Evolutionary conservation across 495 filamentous ascomycete species (phyloP), one percentile per base, ranked within the genome.

Genomic region (Pyronema domesticum): DNA sequence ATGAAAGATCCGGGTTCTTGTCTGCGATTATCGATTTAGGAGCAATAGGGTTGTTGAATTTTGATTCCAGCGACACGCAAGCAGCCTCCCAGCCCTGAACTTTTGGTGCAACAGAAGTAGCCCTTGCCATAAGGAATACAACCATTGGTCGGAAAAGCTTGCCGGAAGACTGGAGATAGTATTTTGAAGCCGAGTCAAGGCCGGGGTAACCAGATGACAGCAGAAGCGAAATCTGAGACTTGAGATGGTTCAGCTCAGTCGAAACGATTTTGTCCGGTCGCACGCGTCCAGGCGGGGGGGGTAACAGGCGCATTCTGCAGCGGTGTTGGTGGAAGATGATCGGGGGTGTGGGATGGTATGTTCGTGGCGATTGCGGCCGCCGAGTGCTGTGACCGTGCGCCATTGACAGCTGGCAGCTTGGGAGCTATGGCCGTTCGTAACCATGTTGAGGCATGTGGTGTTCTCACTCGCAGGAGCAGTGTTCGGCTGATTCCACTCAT

Each of bases 111-210:
- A 83, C 70, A 14, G 85, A 80, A 1, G 88, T 95, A 0, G 91
- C 91, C 62, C 86, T 79, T 39, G 89, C 89, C 91, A 98, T 95
- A 53, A 98, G 79, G 47, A 98, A 76, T 30, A 98, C 85, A 49
- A 98, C 79, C 65, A 95, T 76, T 3, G 91, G 91, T 57, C 91
- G 83, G 58, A 96, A 82, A 67, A 95, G 93, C 69, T 98, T 98
- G 51, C 91, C 91, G 69, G 95, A 88, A 50, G 83, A 83, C 60
- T 85, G 81, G n/a, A 91, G 94, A 65, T 98, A 98, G 73, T 98
- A 96, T 67, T 96, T 98, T 33, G 93, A 86, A 13, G 93, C 87
- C 49, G 82, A 89, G 64, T 98, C 93, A 40, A 98, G 74, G 15
- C 86, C 83, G 5, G 89, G 93, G 17, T 64, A 58, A 17, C 63